Conservation (phyloP, 352 stramenopile genomes). For the Globisporangium viniferum region DNA sequence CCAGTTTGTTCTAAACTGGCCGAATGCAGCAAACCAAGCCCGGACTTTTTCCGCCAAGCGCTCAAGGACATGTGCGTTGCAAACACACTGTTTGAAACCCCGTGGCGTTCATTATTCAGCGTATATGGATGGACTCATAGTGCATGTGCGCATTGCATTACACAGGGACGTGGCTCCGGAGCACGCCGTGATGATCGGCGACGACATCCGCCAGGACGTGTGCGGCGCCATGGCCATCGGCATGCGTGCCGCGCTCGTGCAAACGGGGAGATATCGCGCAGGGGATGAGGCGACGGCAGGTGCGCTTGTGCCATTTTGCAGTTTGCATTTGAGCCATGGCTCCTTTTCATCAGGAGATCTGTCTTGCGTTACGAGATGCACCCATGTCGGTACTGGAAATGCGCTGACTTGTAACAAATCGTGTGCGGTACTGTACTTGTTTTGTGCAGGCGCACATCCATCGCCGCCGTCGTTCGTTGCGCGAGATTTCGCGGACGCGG, state of each 20-base stretch:
- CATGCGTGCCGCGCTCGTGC: slow-evolving; percentile 42
- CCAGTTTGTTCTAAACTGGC: background rate
- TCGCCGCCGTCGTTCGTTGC: slow-evolving; percentile 22
- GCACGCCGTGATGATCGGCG: slow-evolving; percentile 54
- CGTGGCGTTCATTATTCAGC: too few species aligned
- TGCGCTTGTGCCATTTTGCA: background rate
- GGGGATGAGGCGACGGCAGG: slow-evolving; percentile 25
- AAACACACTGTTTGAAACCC: too few species aligned
- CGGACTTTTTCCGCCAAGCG: slow-evolving; percentile 44
- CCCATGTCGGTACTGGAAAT: background rate
- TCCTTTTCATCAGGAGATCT: background rate
- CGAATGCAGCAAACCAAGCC: slow-evolving; percentile 36
- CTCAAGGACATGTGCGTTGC: slow-evolving; percentile 37
- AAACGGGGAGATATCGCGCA: slow-evolving; percentile 48
- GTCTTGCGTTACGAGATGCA: background rate
- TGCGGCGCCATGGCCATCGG: slow-evolving; percentile 38
- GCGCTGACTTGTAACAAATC: background rate
- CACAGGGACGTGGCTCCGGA: slow-evolving; percentile 15
- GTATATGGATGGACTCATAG: too few species aligned
- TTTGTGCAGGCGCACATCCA: background rate
- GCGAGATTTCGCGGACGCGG: slow-evolving; percentile 25
- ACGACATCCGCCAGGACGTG: slow-evolving; percentile 54
- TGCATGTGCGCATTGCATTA: too few species aligned
- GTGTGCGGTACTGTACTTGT: background rate
- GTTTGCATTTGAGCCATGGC: background rate